Evolutionary conservation across 345 rosid species (phyloP).

Genomic region (Brassica incana): DNA sequence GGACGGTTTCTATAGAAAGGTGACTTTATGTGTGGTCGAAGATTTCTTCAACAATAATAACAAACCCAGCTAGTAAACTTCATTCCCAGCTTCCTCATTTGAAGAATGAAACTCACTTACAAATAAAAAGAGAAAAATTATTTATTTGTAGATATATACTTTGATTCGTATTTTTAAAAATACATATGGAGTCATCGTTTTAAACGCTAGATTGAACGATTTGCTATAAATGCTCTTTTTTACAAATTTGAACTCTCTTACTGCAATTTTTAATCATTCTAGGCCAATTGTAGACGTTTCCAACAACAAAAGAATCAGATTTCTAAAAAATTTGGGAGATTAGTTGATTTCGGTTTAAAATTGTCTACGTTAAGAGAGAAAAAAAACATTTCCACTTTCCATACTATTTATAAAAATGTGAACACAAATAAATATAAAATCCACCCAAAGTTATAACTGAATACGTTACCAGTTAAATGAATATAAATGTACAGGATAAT

Average conservation of each 20-base stretch:
- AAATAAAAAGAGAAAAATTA: not conserved
- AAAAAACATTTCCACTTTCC: not conserved
- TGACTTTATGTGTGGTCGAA: slow-evolving; percentile 38
- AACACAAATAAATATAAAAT: not conserved
- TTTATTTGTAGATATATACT: not conserved
- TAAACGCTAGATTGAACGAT: not conserved
- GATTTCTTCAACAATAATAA: not conserved
- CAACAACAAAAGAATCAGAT: not conserved
- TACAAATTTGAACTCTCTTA: not conserved
- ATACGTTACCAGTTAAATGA: not conserved
- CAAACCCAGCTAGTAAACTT: not conserved
- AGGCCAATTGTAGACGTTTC: not conserved
- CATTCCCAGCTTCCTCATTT: not conserved
- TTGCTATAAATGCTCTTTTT: not conserved
- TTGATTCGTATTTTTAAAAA: too few species aligned
- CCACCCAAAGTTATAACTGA: not conserved
- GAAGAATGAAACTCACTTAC: not conserved
- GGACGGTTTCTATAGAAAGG: slow-evolving; percentile 16
- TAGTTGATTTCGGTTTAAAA: not conserved
- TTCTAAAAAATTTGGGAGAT: not conserved
- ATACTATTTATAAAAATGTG: not conserved
- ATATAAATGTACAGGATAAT: not conserved
- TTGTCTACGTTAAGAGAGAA: not conserved
- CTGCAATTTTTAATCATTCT: not conserved
- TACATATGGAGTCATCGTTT: not conserved